A percentile compares a stretch with the other conserved stretches of the same genome.
phyloP scores from a whole-genome alignment of 2,329 filamentous ascomycete species.

The Mycosphaerelloides madeirae region DNA sequence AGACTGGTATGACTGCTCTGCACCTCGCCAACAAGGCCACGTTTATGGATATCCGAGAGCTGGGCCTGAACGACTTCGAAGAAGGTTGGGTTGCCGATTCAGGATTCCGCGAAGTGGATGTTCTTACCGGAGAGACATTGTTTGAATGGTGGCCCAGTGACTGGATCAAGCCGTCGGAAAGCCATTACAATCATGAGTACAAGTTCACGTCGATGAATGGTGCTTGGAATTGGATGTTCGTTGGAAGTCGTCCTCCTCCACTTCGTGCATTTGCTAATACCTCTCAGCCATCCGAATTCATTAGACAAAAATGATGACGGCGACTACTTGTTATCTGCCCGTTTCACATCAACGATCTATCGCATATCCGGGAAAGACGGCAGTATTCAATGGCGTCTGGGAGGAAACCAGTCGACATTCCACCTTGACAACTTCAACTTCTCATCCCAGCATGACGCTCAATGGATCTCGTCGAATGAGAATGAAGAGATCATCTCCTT shows the following conservation, averaged over 20 bases:
- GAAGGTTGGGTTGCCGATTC: neutral
- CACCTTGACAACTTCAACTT: conserved; percentile 23
- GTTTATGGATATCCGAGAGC: no score
- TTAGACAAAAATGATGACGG: conserved; percentile 42
- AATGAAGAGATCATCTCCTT: conserved; percentile 4
- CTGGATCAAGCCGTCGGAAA: no score
- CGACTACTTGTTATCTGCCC: conserved; percentile 51
- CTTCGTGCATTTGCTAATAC: neutral
- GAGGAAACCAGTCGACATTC: conserved; percentile 11
- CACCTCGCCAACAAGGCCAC: no score
- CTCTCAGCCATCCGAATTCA: conserved; percentile 11
- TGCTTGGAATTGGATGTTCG: no score
- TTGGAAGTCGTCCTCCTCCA: no score
- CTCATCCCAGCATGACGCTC: conserved; percentile 47
- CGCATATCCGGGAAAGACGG: conserved; percentile 45
- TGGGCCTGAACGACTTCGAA: no score
- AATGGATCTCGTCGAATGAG: neutral
- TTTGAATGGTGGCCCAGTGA: neutral
- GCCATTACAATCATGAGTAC: no score
- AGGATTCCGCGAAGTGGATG: neutral
- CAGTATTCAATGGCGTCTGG: conserved; percentile 47
- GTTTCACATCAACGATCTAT: conserved; percentile 45
- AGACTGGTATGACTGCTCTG: no score
- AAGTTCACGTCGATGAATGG: no score
- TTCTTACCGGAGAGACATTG: neutral